Conservation (phyloP, 768 basidiomycete genomes). For the Lentinula sp. region DNA sequence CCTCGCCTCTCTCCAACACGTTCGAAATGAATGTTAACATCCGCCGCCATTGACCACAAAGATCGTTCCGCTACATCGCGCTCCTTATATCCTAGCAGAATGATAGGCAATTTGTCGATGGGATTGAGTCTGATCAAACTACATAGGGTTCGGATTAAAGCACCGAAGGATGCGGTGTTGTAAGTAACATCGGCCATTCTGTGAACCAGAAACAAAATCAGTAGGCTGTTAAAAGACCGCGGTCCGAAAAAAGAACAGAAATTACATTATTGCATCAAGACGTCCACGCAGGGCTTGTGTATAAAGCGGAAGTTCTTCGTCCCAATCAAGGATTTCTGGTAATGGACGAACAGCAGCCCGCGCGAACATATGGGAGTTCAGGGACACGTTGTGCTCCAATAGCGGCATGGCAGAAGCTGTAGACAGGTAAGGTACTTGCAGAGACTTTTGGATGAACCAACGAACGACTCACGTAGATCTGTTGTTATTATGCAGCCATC, state of each 20-base stretch:
- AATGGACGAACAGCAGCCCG: conserved; percentile 16
- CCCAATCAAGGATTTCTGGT: conserved; percentile 68
- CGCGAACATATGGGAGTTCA: conserved; percentile 32
- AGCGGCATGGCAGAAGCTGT: conserved; percentile 79
- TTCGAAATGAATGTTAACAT: conserved; percentile 49
- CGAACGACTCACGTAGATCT: conserved; percentile 58
- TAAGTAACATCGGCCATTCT: conserved; percentile 95
- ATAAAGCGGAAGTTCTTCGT: conserved; percentile 45
- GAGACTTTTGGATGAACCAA: neutral
- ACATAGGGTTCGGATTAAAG: conserved; percentile 64
- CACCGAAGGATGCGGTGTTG: conserved; percentile 80
- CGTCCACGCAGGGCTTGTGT: conserved; percentile 27
- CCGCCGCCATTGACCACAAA: conserved; percentile 59
- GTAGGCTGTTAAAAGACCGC: neutral
- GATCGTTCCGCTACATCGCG: conserved; percentile 71
- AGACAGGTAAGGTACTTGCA: neutral
- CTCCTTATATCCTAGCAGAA: conserved; percentile 84
- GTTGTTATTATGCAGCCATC: conserved; percentile 48
- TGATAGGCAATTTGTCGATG: conserved; percentile 24
- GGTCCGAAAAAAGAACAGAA: neutral
- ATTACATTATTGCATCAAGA: conserved; percentile 65
- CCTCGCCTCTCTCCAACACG: conserved; percentile 51
- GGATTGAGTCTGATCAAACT: conserved; percentile 32
- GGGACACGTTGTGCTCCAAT: conserved; percentile 62
- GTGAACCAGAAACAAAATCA: neutral